These are phyloP conservation scores for Gossypium raimondii DNA, from an alignment of 345 rosid genomes.

Conservation along the genomic window DNA sequence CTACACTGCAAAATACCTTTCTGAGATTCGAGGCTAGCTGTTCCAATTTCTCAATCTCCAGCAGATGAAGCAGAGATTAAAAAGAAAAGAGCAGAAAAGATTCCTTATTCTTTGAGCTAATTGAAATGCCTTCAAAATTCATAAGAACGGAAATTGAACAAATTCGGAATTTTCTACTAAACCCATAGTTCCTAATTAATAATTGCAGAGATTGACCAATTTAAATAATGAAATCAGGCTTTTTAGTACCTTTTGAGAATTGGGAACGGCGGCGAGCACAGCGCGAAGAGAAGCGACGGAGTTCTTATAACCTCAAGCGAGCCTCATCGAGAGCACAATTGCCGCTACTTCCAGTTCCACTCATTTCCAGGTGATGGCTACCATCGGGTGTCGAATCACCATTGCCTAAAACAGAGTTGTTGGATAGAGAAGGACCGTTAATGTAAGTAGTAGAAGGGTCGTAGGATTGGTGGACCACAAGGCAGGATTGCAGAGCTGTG, in stretches of 20 bases:
- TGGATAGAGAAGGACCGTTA: conserved; percentile 23
- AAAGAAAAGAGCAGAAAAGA: too few relatives aligned
- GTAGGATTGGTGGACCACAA: too few relatives aligned
- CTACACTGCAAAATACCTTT: conserved; percentile 41
- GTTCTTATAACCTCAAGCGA: conserved; percentile 62
- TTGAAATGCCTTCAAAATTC: background rate
- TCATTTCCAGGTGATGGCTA: conserved; percentile 41
- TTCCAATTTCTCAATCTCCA: conserved; percentile 64
- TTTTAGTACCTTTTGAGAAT: conserved; percentile 52
- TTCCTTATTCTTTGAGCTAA: too few relatives aligned
- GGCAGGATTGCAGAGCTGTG: too few relatives aligned
- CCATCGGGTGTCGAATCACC: conserved; percentile 46
- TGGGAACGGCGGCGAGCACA: conserved; percentile 69
- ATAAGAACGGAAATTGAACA: background rate
- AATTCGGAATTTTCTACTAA: background rate
- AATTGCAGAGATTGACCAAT: background rate
- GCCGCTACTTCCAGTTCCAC: conserved; percentile 43
- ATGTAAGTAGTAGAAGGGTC: too few relatives aligned
- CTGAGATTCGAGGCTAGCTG: conserved; percentile 57
- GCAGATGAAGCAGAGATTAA: too few relatives aligned
- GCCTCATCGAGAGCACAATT: conserved; percentile 80
- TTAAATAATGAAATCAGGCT: background rate
- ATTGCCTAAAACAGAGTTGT: conserved; percentile 22
- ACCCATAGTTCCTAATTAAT: background rate
- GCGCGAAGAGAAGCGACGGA: conserved; percentile 84